A percentile compares a stretch with the other conserved stretches of the same genome.
These are phyloP conservation scores for Aspergillus funiculosus DNA, from an alignment of 495 filamentous ascomycete genomes.

Conservation along the genomic window DNA sequence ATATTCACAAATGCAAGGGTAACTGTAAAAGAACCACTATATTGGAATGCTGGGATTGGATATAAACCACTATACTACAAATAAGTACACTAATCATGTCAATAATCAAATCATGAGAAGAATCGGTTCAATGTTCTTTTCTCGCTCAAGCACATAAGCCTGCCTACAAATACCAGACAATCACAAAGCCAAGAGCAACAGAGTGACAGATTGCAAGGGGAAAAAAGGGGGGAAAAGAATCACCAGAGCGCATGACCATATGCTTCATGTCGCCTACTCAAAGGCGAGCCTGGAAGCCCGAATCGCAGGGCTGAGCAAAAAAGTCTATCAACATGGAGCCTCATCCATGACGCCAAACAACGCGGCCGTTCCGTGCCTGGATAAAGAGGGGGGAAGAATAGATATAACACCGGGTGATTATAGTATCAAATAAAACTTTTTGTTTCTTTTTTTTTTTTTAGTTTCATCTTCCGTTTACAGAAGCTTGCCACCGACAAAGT, in stretches of 20 bases:
- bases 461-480: conserved; percentile 52
- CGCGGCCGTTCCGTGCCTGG: conserved; percentile 19
- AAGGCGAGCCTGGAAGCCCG: conserved; percentile 12
- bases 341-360: conserved; percentile 27
- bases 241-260: conserved; percentile 18
- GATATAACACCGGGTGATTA: conserved; percentile 20
- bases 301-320: conserved; percentile 20
- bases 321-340: conserved; percentile 35
- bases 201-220: conserved; percentile 12
- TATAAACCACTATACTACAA: conserved; percentile 20
- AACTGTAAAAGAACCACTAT: not conserved
- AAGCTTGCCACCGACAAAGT: conserved; percentile 87
- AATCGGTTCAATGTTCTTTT: conserved; percentile 22
- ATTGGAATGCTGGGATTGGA: conserved; percentile 21
- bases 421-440: conserved; percentile 24
- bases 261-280: conserved; percentile 18
- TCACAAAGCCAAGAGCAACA: conserved; percentile 8
- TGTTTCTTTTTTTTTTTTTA: conserved; percentile 22
- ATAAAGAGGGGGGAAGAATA: conserved; percentile 14
- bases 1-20: not conserved
- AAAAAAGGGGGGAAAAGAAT: conserved; percentile 14
- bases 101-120: conserved; percentile 13
- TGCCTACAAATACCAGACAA: conserved; percentile 20
- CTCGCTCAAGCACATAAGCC: conserved; percentile 30
- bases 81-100: conserved; percentile 12